Base-by-base conservation (phyloP, 768 basidiomycete genomes). In the Rickenella mellea region DNA sequence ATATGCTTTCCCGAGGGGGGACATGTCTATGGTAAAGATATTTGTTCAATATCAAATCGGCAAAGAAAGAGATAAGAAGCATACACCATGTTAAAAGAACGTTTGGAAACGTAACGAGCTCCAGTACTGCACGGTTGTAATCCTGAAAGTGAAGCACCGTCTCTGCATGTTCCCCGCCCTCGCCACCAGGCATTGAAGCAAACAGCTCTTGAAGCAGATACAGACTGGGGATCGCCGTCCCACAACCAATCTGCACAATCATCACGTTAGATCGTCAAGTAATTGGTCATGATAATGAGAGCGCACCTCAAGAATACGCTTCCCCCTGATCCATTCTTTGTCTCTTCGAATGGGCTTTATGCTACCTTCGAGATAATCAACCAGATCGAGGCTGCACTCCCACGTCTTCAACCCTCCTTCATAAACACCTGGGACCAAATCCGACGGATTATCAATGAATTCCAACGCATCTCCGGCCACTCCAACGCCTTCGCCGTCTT, bases 331-430 rank as follows among this genome's bases (percentile, higher is more conserved):
- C 20, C 3, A 40, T 45, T 41, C 32, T 63, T 53, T 27, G 53
- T 55, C 22, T 51, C 36, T 4, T 44, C 40, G 22, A 51, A 51
- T 15, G 54, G 41, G 22, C 49, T 22, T 52, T 33, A 68, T 46
- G 17, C 59, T 51, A 42, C n/a, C n/a, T n/a, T 70, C 64, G 10
- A 87, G 64, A 50, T 80, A 83, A 26, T 75, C 69, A 0, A 85
- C 86, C 2, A 98, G 68, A 58, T 98, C 94, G 11, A 92, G 61
- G 37, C 87, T 85, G 50, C 90, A 94, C 59, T 99, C 94, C 94
- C 94, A 99, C 2, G 92, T 97, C 62, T 98, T 97, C 40, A 98
- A 59, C 5, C 94, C 94, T 17, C 94, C 94, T 63, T 99, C 94
- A 51, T 99, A 98, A 1, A 91, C 70, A 1, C 91, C 82, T 2